A percentile compares a stretch with the other conserved stretches of the same genome.
Conservation (phyloP, 2,329 filamentous ascomycete species). For the Phaeosphaeriaceae sp. region DNA sequence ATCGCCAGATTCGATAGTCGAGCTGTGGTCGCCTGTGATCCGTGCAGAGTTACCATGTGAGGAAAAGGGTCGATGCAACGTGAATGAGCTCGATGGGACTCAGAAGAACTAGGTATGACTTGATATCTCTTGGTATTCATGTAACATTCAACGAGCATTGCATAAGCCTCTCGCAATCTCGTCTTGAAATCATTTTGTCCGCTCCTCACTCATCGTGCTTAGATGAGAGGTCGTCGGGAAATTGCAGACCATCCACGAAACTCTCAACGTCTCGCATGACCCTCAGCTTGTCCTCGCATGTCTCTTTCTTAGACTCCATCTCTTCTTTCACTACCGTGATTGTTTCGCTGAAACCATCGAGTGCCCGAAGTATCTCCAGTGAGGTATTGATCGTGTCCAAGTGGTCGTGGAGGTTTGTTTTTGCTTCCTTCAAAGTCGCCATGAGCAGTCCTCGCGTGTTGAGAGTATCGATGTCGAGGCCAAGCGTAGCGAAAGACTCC, state of each 20-base stretch:
- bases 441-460: conserved; percentile 16
- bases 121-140: neutral
- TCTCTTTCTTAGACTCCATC: conserved; percentile 14
- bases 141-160: neutral
- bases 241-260: neutral
- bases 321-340: conserved; percentile 16
- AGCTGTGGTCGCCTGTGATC: conserved; percentile 2
- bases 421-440: conserved; percentile 19
- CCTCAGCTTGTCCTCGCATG: conserved; percentile 15
- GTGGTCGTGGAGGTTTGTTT: conserved; percentile 4
- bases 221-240: neutral
- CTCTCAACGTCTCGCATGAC: conserved; percentile 16
- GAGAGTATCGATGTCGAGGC: conserved; percentile 7
- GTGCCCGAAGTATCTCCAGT: conserved; percentile 17
- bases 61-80: neutral
- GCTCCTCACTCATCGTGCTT: neutral
- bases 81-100: neutral
- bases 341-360: conserved; percentile 22
- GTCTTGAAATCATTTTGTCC: neutral
- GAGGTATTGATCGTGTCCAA: conserved; percentile 20
- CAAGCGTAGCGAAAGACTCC: conserved; percentile 2
- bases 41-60: neutral
- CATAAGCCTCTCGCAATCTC: neutral
- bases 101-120: neutral
- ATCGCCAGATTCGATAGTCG: neutral